Percentiles rank a stretch among this genome's conserved stretches.
These are phyloP conservation scores for Sarocladiaceae sp. DNA, from an alignment of 2,329 filamentous ascomycete species.

Conservation along the genomic window DNA sequence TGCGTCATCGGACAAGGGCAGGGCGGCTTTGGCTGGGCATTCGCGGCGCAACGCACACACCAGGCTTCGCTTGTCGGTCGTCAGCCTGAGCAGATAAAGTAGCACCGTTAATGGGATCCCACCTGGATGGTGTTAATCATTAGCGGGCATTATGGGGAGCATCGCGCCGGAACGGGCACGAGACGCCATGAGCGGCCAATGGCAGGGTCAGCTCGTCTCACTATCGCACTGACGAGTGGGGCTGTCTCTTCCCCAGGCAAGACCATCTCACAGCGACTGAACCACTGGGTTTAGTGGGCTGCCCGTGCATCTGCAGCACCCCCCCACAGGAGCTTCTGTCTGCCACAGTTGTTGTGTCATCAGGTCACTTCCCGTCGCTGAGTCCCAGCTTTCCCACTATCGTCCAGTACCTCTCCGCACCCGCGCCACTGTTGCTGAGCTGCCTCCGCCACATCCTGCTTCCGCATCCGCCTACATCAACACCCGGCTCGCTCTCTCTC, in stretches of 20 bases:
- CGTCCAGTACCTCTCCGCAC: no score
- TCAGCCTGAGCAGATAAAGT: no score
- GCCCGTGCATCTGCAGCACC: not conserved
- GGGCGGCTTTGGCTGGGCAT: not conserved
- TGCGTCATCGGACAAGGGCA: conserved; percentile 19
- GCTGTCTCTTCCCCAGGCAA: not conserved
- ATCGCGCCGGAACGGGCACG: conserved; percentile 6
- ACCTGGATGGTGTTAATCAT: not conserved
- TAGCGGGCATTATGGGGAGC: not conserved
- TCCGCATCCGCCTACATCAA: conserved; percentile 1
- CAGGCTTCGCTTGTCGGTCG: not conserved
- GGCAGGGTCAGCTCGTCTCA: not conserved
- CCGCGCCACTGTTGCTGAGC: conserved; percentile 5
- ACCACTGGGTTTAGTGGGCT: not conserved
- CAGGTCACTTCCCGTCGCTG: not conserved
- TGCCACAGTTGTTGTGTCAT: conserved; percentile 7
- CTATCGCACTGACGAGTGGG: not conserved
- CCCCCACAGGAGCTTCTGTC: conserved; percentile 5
- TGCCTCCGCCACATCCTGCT: conserved; percentile 6
- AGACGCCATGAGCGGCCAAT: not conserved
- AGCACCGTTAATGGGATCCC: no score
- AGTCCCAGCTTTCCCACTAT: not conserved
- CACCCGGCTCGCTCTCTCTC: not conserved
- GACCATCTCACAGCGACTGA: not conserved
- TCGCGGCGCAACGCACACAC: not conserved